Conservation (phyloP, 1,139 yeast species). For the Blastobotrys persicus region DNA sequence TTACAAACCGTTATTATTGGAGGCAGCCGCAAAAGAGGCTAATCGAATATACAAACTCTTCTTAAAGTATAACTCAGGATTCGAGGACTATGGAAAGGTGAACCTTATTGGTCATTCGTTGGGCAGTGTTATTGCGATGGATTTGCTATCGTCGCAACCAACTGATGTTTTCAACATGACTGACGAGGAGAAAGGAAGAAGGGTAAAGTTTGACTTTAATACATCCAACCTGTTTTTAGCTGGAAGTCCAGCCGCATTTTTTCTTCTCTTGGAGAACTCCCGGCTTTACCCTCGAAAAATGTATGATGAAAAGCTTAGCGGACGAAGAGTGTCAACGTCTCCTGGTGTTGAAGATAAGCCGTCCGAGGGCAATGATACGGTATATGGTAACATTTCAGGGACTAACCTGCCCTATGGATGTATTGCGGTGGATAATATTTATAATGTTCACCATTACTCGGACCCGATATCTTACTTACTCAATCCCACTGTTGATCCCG, state of each 20-base stretch:
- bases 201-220: constrained; percentile 52
- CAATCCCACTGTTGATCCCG: constrained; percentile 40
- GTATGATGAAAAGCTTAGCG: constrained; percentile 17
- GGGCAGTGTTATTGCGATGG: constrained; percentile 84
- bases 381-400: constrained; percentile 4
- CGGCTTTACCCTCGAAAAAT: constrained; percentile 31
- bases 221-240: constrained; percentile 74
- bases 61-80: constrained; percentile 63
- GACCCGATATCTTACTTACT: constrained; percentile 42
- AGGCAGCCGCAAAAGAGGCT: constrained; percentile 65
- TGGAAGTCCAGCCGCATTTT: constrained; percentile 90
- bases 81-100: constrained; percentile 60
- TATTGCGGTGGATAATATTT: constrained; percentile 40
- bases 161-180: constrained; percentile 21
- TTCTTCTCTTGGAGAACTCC: constrained; percentile 39
- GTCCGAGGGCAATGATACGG: background rate
- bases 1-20: constrained; percentile 60
- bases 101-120: constrained; percentile 88
- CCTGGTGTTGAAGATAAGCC: background rate
- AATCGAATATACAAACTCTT: constrained; percentile 66
- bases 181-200: constrained; percentile 5
- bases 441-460: constrained; percentile 42
- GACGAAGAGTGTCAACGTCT: constrained; percentile 1
- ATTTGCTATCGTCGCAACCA: constrained; percentile 66
- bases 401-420: constrained; percentile 37